Evolutionary conservation across 129 eudicot species (phyloP).

Genomic region (Helichrysum umbraculigerum): DNA sequence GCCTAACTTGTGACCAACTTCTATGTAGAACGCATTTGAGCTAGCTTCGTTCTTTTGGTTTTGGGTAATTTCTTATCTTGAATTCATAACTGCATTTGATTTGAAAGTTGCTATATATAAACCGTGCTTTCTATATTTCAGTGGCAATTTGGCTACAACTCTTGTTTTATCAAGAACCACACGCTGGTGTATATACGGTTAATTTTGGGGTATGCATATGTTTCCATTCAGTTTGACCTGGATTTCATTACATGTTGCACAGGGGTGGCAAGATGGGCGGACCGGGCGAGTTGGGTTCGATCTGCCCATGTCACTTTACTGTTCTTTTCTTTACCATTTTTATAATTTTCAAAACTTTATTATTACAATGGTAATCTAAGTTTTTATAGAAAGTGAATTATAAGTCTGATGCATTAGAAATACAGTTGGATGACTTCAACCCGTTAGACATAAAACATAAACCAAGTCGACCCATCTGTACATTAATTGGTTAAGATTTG

Average conservation of each 20-base stretch:
- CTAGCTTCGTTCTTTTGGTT: conserved; percentile 98
- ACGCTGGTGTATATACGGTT: conserved; percentile 74
- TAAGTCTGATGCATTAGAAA: not conserved
- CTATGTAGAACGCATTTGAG: conserved; percentile 91
- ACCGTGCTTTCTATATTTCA: conserved; percentile 35
- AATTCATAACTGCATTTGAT: not conserved
- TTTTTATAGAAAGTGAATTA: not conserved
- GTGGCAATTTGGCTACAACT: conserved; percentile 97
- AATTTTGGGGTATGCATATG: conserved; percentile 57
- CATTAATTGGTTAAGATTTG: not conserved
- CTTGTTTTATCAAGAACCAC: conserved; percentile 93
- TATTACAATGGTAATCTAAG: not conserved
- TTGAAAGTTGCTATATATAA: conserved; percentile 2
- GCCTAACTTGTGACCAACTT: conserved; percentile 21
- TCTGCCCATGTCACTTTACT: not conserved
- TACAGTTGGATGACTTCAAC: not conserved
- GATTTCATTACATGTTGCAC: not conserved
- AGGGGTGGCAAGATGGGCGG: not conserved
- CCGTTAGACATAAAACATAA: not conserved
- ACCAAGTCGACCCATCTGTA: not conserved
- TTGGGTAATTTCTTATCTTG: conserved; percentile 63
- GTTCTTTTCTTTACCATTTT: not conserved
- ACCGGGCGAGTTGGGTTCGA: not conserved
- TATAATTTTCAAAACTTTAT: not conserved
- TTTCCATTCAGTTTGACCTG: conserved; percentile 17